Evolutionary conservation across 768 basidiomycete species (phyloP), one percentile per base, ranked within the genome.

Genomic region (Mrakia hoshinonis): DNA sequence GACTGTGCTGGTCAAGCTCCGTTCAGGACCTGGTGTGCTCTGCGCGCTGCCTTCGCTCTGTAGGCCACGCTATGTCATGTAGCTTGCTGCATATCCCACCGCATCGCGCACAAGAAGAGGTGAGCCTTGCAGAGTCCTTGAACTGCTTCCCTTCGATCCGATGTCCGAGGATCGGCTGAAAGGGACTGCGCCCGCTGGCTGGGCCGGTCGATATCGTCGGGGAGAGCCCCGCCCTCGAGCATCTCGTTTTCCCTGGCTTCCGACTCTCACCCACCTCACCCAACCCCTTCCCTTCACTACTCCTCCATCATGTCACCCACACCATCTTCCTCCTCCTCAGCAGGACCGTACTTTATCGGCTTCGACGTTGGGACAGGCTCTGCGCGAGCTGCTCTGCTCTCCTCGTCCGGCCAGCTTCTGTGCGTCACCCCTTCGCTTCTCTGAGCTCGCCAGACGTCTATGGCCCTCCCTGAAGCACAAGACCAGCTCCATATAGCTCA

Each of bases 281-380:
- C 62, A 6, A 39, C 11, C 46, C n/a, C 62, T 18, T 46, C 46
- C 26, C 55, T 36, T n/a, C 11, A 12, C 66, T 36, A 20, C 12
- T 29, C 29, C 49, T 34, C n/a, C 26, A 18, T 15, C 52, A 6
- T 4, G 34, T 26, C 20, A 20, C n/a, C 34, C 22, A 24, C 15
- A 39, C 4, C 34, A 24, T 18, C 52, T 39, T 51, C 34, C 31
- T 36, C 36, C 29, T 61, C 9, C n/a, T 43, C 43, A 15, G 15
- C 43, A 43, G 38, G 67, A 12, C 52, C 60, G 11, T 80, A 82
- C 72, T 83, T 80, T 74, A 81, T 83, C 69, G 82, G 82, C 20
- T 81, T 83, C 62, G 82, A 83, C 75, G 82, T 83, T 39, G 96
- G 96, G 18, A 97, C 96, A 1, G 93, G 94, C 71, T 97, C 93